Conservation (phyloP, 768 basidiomycete species). For the Sutorius australiensis region DNA sequence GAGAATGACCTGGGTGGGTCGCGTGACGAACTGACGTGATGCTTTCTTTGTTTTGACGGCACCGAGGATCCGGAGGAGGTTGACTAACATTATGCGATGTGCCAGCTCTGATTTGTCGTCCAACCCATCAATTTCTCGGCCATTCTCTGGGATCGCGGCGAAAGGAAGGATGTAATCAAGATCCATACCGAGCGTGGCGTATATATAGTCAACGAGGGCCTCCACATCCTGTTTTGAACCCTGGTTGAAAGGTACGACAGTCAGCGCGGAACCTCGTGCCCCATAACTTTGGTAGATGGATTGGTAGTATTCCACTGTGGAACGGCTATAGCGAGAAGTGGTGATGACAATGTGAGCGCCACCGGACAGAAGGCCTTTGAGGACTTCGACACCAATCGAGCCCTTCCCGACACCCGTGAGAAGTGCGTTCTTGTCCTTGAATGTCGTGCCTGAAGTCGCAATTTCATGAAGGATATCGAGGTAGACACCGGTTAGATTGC, state of each 20-base stretch:
- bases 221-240: conserved; percentile 99
- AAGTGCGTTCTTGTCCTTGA: conserved; percentile 98
- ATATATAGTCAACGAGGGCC: conserved; percentile 97
- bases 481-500: conserved; percentile 93
- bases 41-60: conserved; percentile 99
- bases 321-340: conserved; percentile 94
- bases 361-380: conserved; percentile 94
- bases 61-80: conserved; percentile 91
- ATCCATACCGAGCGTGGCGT: conserved; percentile 90
- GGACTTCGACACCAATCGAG: conserved; percentile 95
- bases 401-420: conserved; percentile 98
- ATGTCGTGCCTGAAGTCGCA: conserved; percentile 96
- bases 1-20: conserved; percentile 97
- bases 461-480: conserved; percentile 97
- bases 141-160: conserved; percentile 97
- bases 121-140: conserved; percentile 94
- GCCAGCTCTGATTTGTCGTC: conserved; percentile 98
- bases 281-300: conserved; percentile 95
- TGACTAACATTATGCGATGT: conserved; percentile 98
- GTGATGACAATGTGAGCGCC: conserved; percentile 97
- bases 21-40: conserved; percentile 91
- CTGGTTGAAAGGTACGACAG: conserved; percentile 99
- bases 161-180: conserved; percentile 98
- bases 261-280: conserved; percentile 92
- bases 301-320: conserved; percentile 97